Percentiles rank a stretch among this genome's conserved stretches.
phyloP scores from a whole-genome alignment of 2,329 filamentous ascomycete species.

The Ceratocystis destructans region DNA sequence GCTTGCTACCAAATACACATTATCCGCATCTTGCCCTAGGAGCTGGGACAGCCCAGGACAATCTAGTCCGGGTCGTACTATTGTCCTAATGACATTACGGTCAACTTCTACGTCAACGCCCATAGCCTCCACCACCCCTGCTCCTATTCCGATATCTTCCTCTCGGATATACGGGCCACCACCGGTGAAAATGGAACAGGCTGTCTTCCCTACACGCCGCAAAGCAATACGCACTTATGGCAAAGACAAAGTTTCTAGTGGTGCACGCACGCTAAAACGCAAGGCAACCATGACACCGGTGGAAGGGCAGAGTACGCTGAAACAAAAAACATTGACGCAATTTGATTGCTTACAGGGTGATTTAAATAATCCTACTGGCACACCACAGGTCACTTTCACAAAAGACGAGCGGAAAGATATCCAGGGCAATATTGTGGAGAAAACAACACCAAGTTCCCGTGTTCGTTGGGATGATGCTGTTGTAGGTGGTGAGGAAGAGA shows the following conservation, averaged over 20 bases:
- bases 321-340: conserved; percentile 33
- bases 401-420: no score
- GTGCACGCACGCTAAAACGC: background rate
- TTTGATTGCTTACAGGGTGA: conserved; percentile 14
- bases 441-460: background rate
- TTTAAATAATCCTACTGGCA: background rate
- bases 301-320: conserved; percentile 20
- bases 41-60: no score
- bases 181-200: conserved; percentile 25
- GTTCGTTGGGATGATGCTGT: background rate
- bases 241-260: conserved; percentile 16
- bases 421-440: background rate
- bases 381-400: background rate
- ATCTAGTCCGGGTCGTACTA: no score
- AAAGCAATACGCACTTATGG: conserved; percentile 28
- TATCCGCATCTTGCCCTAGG: background rate
- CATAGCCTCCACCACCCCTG: background rate
- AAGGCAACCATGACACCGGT: background rate
- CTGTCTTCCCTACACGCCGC: conserved; percentile 28
- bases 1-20: no score
- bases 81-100: background rate
- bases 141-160: background rate
- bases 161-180: conserved; percentile 28
- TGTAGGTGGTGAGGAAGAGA: background rate
- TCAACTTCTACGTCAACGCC: background rate